Evolutionary conservation across 768 basidiomycete genomes (phyloP).

Genomic region (Leccinum fibrillosum): DNA sequence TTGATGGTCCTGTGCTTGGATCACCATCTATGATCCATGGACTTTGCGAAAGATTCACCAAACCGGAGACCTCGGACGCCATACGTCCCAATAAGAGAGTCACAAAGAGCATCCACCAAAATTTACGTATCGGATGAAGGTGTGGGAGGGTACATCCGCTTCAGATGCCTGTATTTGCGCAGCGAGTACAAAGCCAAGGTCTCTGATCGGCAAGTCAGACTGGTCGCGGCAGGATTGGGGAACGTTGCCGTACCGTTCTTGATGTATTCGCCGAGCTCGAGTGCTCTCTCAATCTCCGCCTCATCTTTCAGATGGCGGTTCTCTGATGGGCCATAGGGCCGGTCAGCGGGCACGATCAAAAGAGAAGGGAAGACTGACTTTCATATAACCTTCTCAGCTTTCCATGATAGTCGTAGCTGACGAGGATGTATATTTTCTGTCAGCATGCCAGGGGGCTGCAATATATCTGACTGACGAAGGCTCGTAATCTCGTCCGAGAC

Average conservation of each 20-base stretch:
- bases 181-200: constrained; percentile 80
- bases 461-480: constrained; percentile 54
- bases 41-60: neutral
- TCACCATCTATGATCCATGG: neutral
- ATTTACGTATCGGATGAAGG: constrained; percentile 10
- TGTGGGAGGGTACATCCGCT: constrained; percentile 59
- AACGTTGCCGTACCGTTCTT: constrained; percentile 61
- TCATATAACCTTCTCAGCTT: constrained; percentile 71
- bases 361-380: constrained; percentile 43
- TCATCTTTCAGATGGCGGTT: constrained; percentile 62
- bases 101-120: neutral
- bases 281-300: constrained; percentile 72
- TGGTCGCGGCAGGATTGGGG: no score
- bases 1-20: neutral
- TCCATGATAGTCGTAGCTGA: constrained; percentile 74
- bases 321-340: constrained; percentile 39
- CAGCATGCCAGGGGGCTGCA: constrained; percentile 9
- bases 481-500: constrained; percentile 81
- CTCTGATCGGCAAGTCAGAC: constrained; percentile 42
- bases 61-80: neutral
- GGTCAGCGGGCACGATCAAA: neutral
- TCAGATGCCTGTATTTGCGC: constrained; percentile 79
- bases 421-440: constrained; percentile 6
- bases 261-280: constrained; percentile 78
- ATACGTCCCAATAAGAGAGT: neutral